phyloP scores from a whole-genome alignment of 139 green algal species.

The Axilococcus clingmanii region DNA sequence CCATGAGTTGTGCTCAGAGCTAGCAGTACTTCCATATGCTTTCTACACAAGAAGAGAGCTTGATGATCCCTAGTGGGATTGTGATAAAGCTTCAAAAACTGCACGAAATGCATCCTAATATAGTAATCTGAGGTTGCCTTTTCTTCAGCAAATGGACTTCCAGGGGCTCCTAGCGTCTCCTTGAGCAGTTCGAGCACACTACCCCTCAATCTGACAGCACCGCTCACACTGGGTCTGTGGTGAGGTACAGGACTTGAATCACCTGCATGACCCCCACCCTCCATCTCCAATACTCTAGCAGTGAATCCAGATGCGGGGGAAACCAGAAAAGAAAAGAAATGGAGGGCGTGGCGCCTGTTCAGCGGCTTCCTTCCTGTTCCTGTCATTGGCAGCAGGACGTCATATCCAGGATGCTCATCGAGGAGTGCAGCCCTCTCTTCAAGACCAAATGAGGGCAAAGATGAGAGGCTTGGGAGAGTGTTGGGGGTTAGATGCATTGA shows the following conservation, averaged over 20 bases:
- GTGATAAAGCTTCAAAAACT: constrained; percentile 38
- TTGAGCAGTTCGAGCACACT: constrained; percentile 22
- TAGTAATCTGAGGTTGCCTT: constrained; percentile 29
- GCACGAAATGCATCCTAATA: constrained; percentile 32
- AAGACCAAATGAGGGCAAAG: no score
- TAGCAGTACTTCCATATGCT: constrained; percentile 25
- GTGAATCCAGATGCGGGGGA: not conserved
- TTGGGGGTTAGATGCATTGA: no score
- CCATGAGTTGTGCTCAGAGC: no score
- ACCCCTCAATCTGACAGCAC: constrained; percentile 7
- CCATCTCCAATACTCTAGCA: not conserved
- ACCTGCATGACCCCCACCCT: no score
- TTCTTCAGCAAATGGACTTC: constrained; percentile 23
- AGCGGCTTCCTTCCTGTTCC: constrained; percentile 11
- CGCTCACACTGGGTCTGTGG: not conserved
- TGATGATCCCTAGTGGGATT: constrained; percentile 23
- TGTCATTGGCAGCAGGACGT: constrained; percentile 3
- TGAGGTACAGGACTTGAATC: not conserved
- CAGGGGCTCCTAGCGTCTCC: constrained; percentile 12
- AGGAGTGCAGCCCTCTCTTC: no score
- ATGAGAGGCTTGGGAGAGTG: no score
- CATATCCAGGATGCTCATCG: constrained; percentile 1
- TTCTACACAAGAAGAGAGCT: constrained; percentile 20
- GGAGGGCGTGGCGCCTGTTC: constrained; percentile 13
- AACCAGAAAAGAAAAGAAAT: constrained; percentile 21